Evolutionary conservation across 805 yeast genomes (phyloP), one percentile per base, ranked within the genome.

Genomic region (Schwanniomyces occidentalis): DNA sequence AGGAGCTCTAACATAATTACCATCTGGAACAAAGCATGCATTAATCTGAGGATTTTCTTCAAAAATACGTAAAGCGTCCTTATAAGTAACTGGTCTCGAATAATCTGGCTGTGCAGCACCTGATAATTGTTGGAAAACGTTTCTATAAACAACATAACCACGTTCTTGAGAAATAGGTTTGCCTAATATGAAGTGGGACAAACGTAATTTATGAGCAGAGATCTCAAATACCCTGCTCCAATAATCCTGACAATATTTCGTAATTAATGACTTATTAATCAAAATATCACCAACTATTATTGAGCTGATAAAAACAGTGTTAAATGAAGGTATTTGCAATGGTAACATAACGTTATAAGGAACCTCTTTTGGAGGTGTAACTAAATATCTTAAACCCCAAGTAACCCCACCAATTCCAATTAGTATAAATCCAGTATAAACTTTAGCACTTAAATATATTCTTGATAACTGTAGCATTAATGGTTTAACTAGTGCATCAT

Each of bases 1-100:
- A 1, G 99, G 99, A 1, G 89, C 99, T 37, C 98, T 76, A 21
- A 90, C 78, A 49, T 76, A 83, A 30, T 69, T 65, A 3, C 99
- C 99, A 56, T 86, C 83, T 0, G 90, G 90, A 6, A 86, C 78
- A 52, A 84, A 84, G 30, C 76, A 79, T 0, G 84, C 79, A 23
- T 62, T 63, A 0, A 69, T 56, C 1, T 52, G 44, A 0, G 70
- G 61, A 37, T 75, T 58, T 3, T 61, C 61, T 8, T 56, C 50
- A 46, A 81, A 80, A 3, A 67, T 57, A 8, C 51, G 54, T 2
- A 40, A 34, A 0, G 84, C 80, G 30, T 73, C 76, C 2, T 48
- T 39, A 34, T 64, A 56, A 1, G 80, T 63, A 16, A 75, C 75
- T 6, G 93, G 93, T 7, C 58, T 56, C 1, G 75, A 34, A 47